Evolutionary conservation across 1,284 basidiomycete species (phyloP).

Genomic region (Naganishia albida): DNA sequence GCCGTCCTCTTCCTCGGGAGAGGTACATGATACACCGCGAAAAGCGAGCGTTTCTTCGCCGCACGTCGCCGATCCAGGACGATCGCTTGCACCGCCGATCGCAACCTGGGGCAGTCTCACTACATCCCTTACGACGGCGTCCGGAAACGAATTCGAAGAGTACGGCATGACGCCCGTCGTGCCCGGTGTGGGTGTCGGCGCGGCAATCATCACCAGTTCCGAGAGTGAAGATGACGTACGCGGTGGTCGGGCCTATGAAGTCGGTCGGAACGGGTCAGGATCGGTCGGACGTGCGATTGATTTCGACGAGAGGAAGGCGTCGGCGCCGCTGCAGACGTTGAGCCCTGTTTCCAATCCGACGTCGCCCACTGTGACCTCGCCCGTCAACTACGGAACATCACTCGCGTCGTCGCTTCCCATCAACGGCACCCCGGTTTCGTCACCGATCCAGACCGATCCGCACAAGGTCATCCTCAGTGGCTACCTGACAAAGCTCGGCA

Average conservation of each 20-base stretch:
- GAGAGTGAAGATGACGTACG: slow-evolving; percentile 19
- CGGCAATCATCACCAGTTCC: slow-evolving; percentile 19
- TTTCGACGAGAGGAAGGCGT: slow-evolving; percentile 12
- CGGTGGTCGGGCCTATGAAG: not conserved
- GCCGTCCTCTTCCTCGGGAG: slow-evolving; percentile 2
- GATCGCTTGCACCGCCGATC: not conserved
- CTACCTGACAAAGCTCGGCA: slow-evolving; percentile 96
- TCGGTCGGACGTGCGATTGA: slow-evolving; percentile 32
- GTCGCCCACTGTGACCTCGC: not conserved
- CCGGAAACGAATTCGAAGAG: slow-evolving; percentile 8
- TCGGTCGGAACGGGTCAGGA: not conserved
- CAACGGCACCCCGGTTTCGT: not conserved
- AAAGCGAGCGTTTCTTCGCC: not conserved
- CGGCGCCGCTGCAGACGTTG: not conserved
- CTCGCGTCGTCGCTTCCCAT: slow-evolving; percentile 33
- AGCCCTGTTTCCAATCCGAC: not conserved
- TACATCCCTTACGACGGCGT: not conserved
- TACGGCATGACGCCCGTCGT: slow-evolving; percentile 25
- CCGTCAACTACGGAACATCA: slow-evolving; percentile 42
- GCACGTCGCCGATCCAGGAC: not conserved
- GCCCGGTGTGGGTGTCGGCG: not conserved
- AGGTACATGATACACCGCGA: not conserved
- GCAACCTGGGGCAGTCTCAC: not conserved
- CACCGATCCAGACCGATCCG: slow-evolving; percentile 58
- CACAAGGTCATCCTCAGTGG: slow-evolving; percentile 77